Evolutionary conservation across 1,139 yeast genomes (phyloP).

Genomic region (Citeromyces siamensis): DNA sequence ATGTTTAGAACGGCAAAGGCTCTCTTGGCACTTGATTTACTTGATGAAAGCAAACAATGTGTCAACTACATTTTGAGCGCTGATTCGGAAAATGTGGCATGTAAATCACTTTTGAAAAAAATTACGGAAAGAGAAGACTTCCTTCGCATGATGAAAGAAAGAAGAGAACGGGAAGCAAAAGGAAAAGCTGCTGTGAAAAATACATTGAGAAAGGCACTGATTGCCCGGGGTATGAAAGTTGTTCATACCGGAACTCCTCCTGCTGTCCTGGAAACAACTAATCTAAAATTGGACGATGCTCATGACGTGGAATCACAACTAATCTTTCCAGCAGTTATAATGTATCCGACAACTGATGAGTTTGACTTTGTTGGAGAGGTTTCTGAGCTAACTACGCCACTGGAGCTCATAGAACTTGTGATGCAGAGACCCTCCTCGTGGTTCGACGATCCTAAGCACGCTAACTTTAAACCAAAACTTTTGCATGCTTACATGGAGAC

Average conservation of each 20-base stretch:
- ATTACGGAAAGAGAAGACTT: slow-evolving; percentile 25
- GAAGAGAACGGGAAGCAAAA: slow-evolving; percentile 8
- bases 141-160: slow-evolving; percentile 13
- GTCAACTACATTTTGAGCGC: slow-evolving; percentile 49
- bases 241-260: slow-evolving; percentile 39
- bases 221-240: slow-evolving; percentile 37
- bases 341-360: slow-evolving; percentile 79
- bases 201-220: slow-evolving; percentile 39
- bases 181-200: slow-evolving; percentile 22
- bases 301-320: slow-evolving; percentile 68
- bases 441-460: slow-evolving; percentile 54
- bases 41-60: slow-evolving; percentile 63
- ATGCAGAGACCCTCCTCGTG: slow-evolving; percentile 60
- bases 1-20: slow-evolving; percentile 80
- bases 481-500: slow-evolving; percentile 79
- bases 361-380: slow-evolving; percentile 72
- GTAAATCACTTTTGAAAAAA: slow-evolving; percentile 26
- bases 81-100: slow-evolving; percentile 45
- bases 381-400: slow-evolving; percentile 55
- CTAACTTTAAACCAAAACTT: slow-evolving; percentile 42
- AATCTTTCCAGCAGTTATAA: slow-evolving; percentile 64
- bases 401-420: slow-evolving; percentile 41
- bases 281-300: slow-evolving; percentile 51
- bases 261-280: slow-evolving; percentile 32
- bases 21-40: slow-evolving; percentile 49